Conservation (phyloP, 2,329 filamentous ascomycete species). For the Hymenoscyphus repandus region DNA sequence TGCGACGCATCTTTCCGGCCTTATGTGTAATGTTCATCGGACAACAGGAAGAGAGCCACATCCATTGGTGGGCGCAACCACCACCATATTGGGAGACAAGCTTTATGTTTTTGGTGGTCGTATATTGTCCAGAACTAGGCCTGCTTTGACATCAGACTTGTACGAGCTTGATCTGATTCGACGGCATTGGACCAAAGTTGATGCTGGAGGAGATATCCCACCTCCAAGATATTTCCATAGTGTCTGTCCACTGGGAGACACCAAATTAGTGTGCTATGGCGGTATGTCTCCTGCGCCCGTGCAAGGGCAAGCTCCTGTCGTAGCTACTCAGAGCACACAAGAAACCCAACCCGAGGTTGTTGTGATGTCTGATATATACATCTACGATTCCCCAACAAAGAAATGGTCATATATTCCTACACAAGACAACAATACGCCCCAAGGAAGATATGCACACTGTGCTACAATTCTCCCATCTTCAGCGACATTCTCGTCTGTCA, state of each 20-base stretch:
- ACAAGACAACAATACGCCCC: constrained; percentile 64
- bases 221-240: constrained; percentile 96
- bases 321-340: constrained; percentile 38
- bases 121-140: constrained; percentile 76
- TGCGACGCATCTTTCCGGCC: constrained; percentile 54
- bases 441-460: constrained; percentile 95
- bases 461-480: constrained; percentile 87
- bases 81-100: constrained; percentile 90
- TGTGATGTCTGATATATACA: constrained; percentile 97
- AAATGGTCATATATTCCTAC: constrained; percentile 83
- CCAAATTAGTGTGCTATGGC: constrained; percentile 95
- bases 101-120: constrained; percentile 94
- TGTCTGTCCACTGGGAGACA: constrained; percentile 87
- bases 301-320: constrained; percentile 36
- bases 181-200: constrained; percentile 88
- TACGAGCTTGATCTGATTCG: constrained; percentile 90
- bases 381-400: constrained; percentile 79
- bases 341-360: constrained; percentile 80
- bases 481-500: constrained; percentile 78
- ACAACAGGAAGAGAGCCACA: constrained; percentile 90
- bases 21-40: constrained; percentile 69
- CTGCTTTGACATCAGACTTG: constrained; percentile 79
- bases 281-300: constrained; percentile 80
- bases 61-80: constrained; percentile 88
- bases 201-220: constrained; percentile 78